A percentile compares a stretch with the other conserved stretches of the same genome.
phyloP scores from a whole-genome alignment of 306 rosid genomes.

The Citrullus amarus region DNA sequence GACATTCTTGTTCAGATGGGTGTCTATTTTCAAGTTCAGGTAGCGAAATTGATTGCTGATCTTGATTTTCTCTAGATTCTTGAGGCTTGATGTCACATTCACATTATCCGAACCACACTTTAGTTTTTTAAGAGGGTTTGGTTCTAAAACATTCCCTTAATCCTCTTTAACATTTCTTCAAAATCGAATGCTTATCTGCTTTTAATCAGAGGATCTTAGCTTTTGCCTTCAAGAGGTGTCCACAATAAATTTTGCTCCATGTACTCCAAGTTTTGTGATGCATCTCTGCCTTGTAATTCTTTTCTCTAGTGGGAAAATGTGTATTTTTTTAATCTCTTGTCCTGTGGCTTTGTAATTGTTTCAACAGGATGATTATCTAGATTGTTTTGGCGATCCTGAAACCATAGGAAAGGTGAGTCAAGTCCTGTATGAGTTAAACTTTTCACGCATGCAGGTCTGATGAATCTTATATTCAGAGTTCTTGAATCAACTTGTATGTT shows the following conservation, averaged over 20 bases:
- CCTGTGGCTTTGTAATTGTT: background rate
- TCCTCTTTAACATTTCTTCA: background rate
- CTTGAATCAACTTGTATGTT: slow-evolving; percentile 1
- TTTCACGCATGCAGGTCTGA: slow-evolving; percentile 6
- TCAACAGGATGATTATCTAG: slow-evolving; percentile 86
- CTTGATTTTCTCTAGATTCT: background rate
- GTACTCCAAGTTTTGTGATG: background rate
- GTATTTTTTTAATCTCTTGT: background rate
- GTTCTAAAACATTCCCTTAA: background rate
- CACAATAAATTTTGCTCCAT: background rate
- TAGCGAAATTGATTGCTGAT: background rate
- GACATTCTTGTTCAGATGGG: slow-evolving; percentile 35
- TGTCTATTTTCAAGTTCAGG: slow-evolving; percentile 45
- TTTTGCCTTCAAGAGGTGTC: background rate
- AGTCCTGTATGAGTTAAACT: background rate
- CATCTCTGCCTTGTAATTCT: background rate
- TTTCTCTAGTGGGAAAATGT: background rate
- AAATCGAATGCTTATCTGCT: background rate
- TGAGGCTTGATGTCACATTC: background rate
- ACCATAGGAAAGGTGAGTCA: slow-evolving; percentile 74
- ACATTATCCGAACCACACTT: background rate
- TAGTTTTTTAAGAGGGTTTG: background rate
- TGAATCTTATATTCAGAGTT: slow-evolving; percentile 9
- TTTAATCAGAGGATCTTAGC: background rate
- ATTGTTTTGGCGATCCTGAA: slow-evolving; percentile 73